These are phyloP conservation scores for Tulasnella sp. DNA, from an alignment of 768 basidiomycete species.

Conservation along the genomic window DNA sequence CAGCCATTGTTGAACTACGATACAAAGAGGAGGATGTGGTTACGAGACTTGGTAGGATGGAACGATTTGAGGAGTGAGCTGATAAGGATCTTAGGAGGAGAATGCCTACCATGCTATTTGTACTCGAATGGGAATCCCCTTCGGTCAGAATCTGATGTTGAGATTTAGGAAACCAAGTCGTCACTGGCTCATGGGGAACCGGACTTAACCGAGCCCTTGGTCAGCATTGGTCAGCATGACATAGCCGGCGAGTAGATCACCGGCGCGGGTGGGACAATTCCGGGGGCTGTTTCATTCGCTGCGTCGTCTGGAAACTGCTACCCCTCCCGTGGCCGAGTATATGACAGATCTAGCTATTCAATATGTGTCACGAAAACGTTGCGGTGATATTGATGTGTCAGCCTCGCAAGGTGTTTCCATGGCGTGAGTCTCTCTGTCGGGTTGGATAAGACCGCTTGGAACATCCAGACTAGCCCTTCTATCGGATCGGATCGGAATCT, in stretches of 20 bases:
- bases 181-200: background rate
- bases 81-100: slow-evolving; percentile 18
- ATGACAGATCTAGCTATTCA: background rate
- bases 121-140: background rate
- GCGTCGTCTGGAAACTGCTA: no score
- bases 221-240: background rate
- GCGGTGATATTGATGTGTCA: no score
- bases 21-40: background rate
- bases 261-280: background rate
- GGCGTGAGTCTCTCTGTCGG: no score
- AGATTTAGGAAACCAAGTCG: slow-evolving; percentile 2
- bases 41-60: slow-evolving; percentile 1
- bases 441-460: no score
- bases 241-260: background rate
- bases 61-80: background rate
- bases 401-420: background rate
- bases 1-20: background rate
- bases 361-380: background rate
- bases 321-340: background rate
- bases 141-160: background rate
- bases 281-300: background rate
- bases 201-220: background rate
- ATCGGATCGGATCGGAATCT: no score
- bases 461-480: no score
- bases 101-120: slow-evolving; percentile 17